Percentiles rank a stretch among this genome's conserved stretches.
Conservation (phyloP, 768 basidiomycete genomes). For the Mycena maculata region DNA sequence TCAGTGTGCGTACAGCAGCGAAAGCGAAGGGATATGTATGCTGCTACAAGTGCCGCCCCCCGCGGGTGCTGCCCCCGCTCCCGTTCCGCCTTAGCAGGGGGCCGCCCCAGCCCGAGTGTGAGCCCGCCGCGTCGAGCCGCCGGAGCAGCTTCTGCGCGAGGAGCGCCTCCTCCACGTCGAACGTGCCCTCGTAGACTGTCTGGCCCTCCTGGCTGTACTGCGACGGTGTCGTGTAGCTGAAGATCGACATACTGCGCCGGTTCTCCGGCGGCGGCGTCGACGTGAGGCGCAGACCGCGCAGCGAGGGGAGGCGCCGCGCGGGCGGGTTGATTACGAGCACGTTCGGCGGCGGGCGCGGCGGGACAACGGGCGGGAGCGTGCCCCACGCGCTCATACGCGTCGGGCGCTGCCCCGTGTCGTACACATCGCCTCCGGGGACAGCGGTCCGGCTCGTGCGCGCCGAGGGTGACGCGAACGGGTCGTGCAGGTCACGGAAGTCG, state of each 20-base stretch:
- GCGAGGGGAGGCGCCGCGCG: slow-evolving; percentile 25
- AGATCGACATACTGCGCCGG: slow-evolving; percentile 30
- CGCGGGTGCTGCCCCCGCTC: background rate
- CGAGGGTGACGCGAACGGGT: slow-evolving; percentile 37
- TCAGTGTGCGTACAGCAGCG: background rate
- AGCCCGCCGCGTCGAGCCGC: slow-evolving; percentile 29
- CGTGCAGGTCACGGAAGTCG: slow-evolving; percentile 37
- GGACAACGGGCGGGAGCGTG: slow-evolving; percentile 15
- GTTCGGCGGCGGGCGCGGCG: slow-evolving; percentile 30
- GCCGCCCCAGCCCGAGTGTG: background rate
- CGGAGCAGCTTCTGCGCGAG: slow-evolving; percentile 36
- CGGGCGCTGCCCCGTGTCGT: slow-evolving; percentile 1
- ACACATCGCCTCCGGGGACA: background rate
- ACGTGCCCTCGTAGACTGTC: slow-evolving; percentile 17
- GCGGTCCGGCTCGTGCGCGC: slow-evolving; percentile 14
- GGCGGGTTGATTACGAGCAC: slow-evolving; percentile 30
- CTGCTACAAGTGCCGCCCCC: slow-evolving; percentile 1
- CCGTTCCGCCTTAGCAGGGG: slow-evolving; percentile 18
- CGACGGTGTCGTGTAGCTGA: slow-evolving; percentile 36
- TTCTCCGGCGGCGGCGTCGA: background rate
- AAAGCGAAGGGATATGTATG: slow-evolving; percentile 4
- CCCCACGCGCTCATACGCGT: slow-evolving; percentile 37
- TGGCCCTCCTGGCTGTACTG: slow-evolving; percentile 33
- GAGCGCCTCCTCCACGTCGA: slow-evolving; percentile 38
- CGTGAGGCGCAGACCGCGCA: slow-evolving; percentile 19